A percentile compares a stretch with the other conserved stretches of the same genome.
Evolutionary conservation across 2,329 filamentous ascomycete species (phyloP).

Genomic region (Herpotrichia juniperi): DNA sequence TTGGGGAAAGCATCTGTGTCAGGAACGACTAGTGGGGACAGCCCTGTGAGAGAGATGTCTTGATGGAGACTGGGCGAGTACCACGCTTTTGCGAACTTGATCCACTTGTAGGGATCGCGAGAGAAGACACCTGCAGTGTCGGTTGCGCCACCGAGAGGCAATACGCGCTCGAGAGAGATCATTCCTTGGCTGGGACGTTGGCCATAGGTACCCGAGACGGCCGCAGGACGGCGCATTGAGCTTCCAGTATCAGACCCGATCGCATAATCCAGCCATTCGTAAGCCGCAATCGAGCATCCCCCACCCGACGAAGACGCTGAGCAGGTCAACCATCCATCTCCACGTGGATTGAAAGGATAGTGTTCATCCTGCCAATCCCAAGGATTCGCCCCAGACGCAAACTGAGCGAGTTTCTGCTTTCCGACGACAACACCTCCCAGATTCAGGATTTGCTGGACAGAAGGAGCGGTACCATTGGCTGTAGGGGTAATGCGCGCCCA

Average conservation of each 20-base stretch:
- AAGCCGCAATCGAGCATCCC: conserved; percentile 48
- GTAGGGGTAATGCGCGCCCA: conserved; percentile 27
- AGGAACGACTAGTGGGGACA: conserved; percentile 42
- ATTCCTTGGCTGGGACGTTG: conserved; percentile 33
- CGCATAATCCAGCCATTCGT: conserved; percentile 54
- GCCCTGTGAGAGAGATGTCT: conserved; percentile 43
- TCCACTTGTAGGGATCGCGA: conserved; percentile 39
- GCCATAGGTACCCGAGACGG: conserved; percentile 52
- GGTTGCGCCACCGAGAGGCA: conserved; percentile 28
- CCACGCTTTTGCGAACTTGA: conserved; percentile 48
- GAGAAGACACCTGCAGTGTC: conserved; percentile 36
- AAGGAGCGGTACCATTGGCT: conserved; percentile 25
- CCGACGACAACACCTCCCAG: conserved; percentile 54
- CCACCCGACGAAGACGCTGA: conserved; percentile 43
- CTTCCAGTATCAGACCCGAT: conserved; percentile 55
- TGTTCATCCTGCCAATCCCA: conserved; percentile 40
- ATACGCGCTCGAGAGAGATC: conserved; percentile 29
- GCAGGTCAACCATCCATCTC: conserved; percentile 33
- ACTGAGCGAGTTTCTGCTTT: conserved; percentile 59
- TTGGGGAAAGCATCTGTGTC: conserved; percentile 45
- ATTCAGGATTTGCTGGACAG: conserved; percentile 30
- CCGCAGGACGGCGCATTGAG: conserved; percentile 55
- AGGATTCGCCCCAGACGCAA: conserved; percentile 44
- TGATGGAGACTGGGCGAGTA: conserved; percentile 45
- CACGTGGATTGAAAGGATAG: conserved; percentile 52